Evolutionary conservation across 2,329 filamentous ascomycete species (phyloP), one percentile per base, ranked within the genome.

Genomic region (Ophiostoma pallidulum): DNA sequence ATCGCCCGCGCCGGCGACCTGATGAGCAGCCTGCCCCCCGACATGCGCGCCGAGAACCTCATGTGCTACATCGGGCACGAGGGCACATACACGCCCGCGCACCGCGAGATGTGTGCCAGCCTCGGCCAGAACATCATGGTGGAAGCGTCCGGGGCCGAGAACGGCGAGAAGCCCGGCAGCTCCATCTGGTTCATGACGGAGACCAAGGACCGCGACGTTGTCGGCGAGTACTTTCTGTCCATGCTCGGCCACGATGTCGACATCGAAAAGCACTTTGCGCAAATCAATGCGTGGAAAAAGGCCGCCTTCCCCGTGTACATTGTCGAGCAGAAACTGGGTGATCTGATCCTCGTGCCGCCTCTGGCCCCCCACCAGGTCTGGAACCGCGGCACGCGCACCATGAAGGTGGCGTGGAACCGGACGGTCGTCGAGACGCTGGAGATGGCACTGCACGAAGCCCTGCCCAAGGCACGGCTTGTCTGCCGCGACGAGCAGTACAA

Each of bases 101-200:
- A 98, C 66, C 80, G 88, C 55, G 92, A 98, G 64, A 98, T 98
- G 92, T 98, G 92, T 64, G 92, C 88, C 12, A 94, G 86, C 31
- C 69, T 97, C 12, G 91, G 92, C 0, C 92, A 98, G 56, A 98
- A 98, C 60, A 91, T 98, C 57, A 97, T 98, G 92, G 89, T 98
- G 2, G 88, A 96, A 55, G 81, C 89, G 2, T 97, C 91, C 1
- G 70, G 78, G 3, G 70, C 77, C 16, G 77, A 82, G 47, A 73
- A 84, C 43, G 86, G 84, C 4, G 86, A 92, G 60, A 86, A 81
- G 53, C 78, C 84, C 2, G 92, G 92, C 2, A 94, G 86, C 47
- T 96, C 92, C 0, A 78, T 98, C 32, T 98, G 92, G 92, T 95
- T 97, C 62, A 97, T 98, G 92, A 97, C 92, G 0, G 89, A 96